Evolutionary conservation across 345 rosid genomes (phyloP), one percentile per base, ranked within the genome.

Genomic region (Citrus sp.): DNA sequence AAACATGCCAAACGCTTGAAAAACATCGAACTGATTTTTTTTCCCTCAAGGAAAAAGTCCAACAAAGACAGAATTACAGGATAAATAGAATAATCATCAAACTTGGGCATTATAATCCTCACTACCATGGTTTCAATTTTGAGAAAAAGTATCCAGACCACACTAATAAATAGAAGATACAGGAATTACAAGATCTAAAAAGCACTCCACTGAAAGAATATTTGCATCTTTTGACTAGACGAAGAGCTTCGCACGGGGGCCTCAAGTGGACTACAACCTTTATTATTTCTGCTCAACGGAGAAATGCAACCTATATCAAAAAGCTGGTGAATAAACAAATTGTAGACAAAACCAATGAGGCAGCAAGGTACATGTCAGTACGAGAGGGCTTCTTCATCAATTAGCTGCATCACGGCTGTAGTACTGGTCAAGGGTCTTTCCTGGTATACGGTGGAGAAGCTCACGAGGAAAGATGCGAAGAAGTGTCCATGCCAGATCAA

Each of bases 401-500:
- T 85, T 88, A 65, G 86, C 68, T 46, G 90, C 80, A 74, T 95
- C 98, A 60, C 97, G 91, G 82, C 91, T 93, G 84, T 96, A 96
- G 88, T 68, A 96, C 61, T 77, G 91, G 69, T 96, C 99, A 0
- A 96, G 92, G 10, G 97, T 92, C 88, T 96, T 96, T 6, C 97
- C 99, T 14, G 99, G 99, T 75, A 96, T 92, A 84, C 99, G 97
- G 73, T 94, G 97, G 78, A 94, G 99, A 78, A 96, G 97, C 84
- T 96, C 98, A 21, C 99, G 97, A 1, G 99, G 99, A 86, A 96
- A 96, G 84, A 96, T 94, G 74, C 97, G 98, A 59, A 96, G 99
- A 70, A 96, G 84, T 6, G 97, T 90, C 98, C 98, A 95, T 27
- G 98, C 98, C 79, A 95, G 83, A 85, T 95, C 98, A 16, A 95